These are phyloP conservation scores for Lodderomyces metapsilosis DNA, from an alignment of 1,139 yeast species.

Conservation along the genomic window DNA sequence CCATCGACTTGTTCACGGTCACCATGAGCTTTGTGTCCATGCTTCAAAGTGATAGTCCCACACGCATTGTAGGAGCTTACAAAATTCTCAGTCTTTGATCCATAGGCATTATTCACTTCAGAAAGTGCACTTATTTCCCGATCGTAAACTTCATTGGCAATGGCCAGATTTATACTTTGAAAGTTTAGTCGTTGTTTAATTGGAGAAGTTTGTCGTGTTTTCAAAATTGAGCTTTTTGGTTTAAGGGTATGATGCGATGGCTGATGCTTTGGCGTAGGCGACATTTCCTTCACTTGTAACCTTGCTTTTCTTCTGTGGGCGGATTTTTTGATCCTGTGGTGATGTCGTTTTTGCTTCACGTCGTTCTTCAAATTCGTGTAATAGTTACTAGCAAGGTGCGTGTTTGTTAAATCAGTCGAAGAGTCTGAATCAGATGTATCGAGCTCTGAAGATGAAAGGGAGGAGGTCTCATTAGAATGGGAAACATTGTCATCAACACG, in stretches of 20 bases:
- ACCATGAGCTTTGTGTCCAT: not conserved
- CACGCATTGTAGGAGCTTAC: conserved; percentile 10
- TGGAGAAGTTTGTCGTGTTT: conserved; percentile 15
- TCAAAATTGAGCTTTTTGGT: conserved; percentile 44
- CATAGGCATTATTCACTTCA: conserved; percentile 15
- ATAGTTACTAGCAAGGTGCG: conserved; percentile 22
- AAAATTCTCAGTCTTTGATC: conserved; percentile 12
- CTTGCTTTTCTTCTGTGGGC: conserved; percentile 4
- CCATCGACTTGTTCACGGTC: conserved; percentile 5
- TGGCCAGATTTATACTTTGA: not conserved
- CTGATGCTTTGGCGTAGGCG: conserved; percentile 45
- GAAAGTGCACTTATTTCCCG: conserved; percentile 15
- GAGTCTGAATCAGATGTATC: conserved; percentile 24
- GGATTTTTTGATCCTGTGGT: not conserved
- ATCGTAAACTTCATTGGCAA: conserved; percentile 1
- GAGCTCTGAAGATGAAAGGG: conserved; percentile 23
- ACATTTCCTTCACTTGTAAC: conserved; percentile 15
- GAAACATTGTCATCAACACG: not conserved
- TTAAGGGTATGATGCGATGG: conserved; percentile 45
- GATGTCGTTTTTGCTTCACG: conserved; percentile 8
- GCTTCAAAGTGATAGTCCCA: conserved; percentile 13
- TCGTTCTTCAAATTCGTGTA: conserved; percentile 22
- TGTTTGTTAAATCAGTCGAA: conserved; percentile 10
- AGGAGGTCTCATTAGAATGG: not conserved
- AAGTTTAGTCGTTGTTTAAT: not conserved